Percentiles rank a stretch among this genome's conserved stretches.
These are phyloP conservation scores for Fagus sylvatica DNA, from an alignment of 306 rosid genomes.

Conservation along the genomic window DNA sequence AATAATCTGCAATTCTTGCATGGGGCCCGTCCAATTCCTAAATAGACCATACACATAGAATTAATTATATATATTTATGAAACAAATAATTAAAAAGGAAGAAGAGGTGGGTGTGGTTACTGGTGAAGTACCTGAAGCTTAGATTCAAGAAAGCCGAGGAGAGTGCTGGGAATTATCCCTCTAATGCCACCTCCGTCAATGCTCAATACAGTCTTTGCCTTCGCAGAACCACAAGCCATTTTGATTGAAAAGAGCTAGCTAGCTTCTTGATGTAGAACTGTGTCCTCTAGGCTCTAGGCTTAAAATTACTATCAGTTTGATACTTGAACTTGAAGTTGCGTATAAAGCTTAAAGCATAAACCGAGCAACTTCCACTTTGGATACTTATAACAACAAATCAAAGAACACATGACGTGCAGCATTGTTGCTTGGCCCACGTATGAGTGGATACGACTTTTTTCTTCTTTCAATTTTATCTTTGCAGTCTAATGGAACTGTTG, in stretches of 20 bases:
- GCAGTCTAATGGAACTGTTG: no score
- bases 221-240: background rate
- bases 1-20: slow-evolving; percentile 42
- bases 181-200: no score
- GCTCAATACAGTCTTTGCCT: no score
- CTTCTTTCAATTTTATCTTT: no score
- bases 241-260: background rate
- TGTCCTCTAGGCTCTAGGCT: background rate
- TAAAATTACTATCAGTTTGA: background rate
- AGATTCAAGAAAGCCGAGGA: slow-evolving; percentile 31
- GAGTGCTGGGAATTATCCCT: no score
- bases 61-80: no score
- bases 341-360: background rate
- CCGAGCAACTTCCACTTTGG: background rate
- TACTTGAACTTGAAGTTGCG: background rate
- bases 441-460: no score
- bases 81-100: background rate
- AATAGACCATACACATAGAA: no score
- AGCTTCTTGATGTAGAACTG: background rate
- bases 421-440: no score
- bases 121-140: background rate
- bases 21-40: background rate
- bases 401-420: background rate
- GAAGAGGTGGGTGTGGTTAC: background rate
- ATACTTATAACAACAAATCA: background rate